A percentile compares a stretch with the other conserved stretches of the same genome.
These are phyloP conservation scores for Tylopilus sp. DNA, from an alignment of 1,284 basidiomycete genomes.

Conservation along the genomic window DNA sequence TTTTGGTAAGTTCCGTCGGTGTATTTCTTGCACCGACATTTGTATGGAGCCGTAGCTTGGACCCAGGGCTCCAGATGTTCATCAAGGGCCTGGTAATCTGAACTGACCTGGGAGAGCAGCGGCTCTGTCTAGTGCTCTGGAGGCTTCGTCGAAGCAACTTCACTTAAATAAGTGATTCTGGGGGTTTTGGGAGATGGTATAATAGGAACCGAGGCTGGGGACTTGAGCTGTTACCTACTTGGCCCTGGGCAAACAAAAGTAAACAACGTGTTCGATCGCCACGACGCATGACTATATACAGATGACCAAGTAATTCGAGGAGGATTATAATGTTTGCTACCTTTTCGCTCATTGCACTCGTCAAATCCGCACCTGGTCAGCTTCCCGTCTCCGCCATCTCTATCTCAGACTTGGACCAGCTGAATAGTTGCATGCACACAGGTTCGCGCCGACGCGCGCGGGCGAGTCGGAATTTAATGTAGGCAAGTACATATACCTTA, in stretches of 20 bases:
- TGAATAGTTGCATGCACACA: no score
- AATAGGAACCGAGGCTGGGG: background rate
- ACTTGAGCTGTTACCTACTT: background rate
- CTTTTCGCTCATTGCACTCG: no score
- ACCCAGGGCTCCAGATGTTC: background rate
- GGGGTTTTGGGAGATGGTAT: background rate
- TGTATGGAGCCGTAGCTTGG: background rate
- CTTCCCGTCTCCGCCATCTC: no score
- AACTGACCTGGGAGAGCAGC: background rate
- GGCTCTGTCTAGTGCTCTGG: background rate
- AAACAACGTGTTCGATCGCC: slow-evolving; percentile 6
- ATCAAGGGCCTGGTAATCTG: background rate
- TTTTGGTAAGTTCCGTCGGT: slow-evolving; percentile 8
- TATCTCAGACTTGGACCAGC: no score
- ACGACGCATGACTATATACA: no score
- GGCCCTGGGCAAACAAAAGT: slow-evolving; percentile 6
- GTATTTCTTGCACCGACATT: background rate
- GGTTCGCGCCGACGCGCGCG: no score
- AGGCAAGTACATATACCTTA: no score
- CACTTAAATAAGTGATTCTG: slow-evolving; percentile 11
- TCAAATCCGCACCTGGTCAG: no score
- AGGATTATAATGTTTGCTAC: no score
- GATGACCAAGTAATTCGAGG: no score
- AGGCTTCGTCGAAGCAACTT: slow-evolving; percentile 3
- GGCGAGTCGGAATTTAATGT: no score